Base-by-base conservation (phyloP, 352 stramenopile genomes). In the Peronospora belbahrii region DNA sequence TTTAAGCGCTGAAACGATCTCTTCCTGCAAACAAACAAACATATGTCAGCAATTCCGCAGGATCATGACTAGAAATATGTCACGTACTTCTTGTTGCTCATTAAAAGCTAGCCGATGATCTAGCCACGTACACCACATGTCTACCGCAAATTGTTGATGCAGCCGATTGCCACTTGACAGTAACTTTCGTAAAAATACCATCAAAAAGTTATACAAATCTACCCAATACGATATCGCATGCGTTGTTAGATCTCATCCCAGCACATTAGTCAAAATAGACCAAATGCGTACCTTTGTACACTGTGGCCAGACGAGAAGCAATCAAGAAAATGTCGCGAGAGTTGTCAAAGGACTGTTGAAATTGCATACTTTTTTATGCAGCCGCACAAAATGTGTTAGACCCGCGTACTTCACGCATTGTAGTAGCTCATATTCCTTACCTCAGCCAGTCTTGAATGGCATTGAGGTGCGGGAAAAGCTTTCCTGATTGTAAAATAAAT, bases 121-220 rank as follows among this genome's bases (percentile, higher is more conserved):
- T 14, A 92, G 34, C 67, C 76, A 86, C 22, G 57, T 59, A 49
- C 80, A 88, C 80, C 77, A 89, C 25, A 88, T 54, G 9, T 81
- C 62, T 23, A 92, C 63, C 18, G 74, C 74, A 32, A 86, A 80
- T 15, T 69, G 49, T 45, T 83, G 70, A 34, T 87, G 62, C 2
- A 36, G 15, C 10, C 31, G 43, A 31, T 76, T 70, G 1, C 65
- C 49, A 15, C 68, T 70, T 7, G 75, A 85, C 10, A 92, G 39
- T 4, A 86, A 52, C n/a, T 92, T 92, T 2, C 75, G 64, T 39
- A 89, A 49, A 43, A 89, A 78, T 22, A 92, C 49, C 77, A 92
- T 88, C n/a, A 82, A 22, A 56, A 88, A 88, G 24, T 74, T 77
- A 52, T 82, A 88, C 19, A 89, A 70, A 42, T 84, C 78, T 89